Evolutionary conservation across 768 basidiomycete genomes (phyloP).

Genomic region (Leccinum boreale): DNA sequence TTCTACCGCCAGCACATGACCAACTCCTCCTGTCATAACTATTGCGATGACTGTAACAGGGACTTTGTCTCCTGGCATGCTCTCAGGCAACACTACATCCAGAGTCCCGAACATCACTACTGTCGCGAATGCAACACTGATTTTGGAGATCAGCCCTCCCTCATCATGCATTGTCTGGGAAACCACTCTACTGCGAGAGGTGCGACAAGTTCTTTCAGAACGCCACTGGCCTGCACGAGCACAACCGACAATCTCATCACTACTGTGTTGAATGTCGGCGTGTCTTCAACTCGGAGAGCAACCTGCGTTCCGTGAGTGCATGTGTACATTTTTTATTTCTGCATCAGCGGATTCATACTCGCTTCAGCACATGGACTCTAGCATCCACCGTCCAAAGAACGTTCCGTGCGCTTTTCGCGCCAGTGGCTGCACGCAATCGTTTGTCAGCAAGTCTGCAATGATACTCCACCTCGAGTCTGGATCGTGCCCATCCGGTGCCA

Average conservation of each 20-base stretch:
- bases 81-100: conserved; percentile 50
- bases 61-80: conserved; percentile 42
- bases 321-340: background rate
- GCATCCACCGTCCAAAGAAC: conserved; percentile 40
- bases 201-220: conserved; percentile 44
- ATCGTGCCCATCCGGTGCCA: conserved; percentile 48
- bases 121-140: conserved; percentile 51
- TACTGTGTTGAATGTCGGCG: conserved; percentile 47
- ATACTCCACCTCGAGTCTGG: conserved; percentile 64
- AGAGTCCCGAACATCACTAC: conserved; percentile 47
- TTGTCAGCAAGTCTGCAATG: conserved; percentile 54
- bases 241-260: conserved; percentile 40
- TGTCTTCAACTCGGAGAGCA: conserved; percentile 34
- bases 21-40: conserved; percentile 38
- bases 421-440: conserved; percentile 41
- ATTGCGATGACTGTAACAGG: conserved; percentile 42
- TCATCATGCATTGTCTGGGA: conserved; percentile 40
- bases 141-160: conserved; percentile 32
- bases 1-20: conserved; percentile 36
- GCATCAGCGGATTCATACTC: background rate
- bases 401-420: conserved; percentile 36
- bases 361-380: conserved; percentile 51
- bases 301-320: conserved; percentile 15
- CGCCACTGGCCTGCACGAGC: conserved; percentile 41
- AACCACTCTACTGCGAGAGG: conserved; percentile 41